Evolutionary conservation across 176 grass and related monocot genomes (phyloP).

Genomic region (Sorghum bicolor): DNA sequence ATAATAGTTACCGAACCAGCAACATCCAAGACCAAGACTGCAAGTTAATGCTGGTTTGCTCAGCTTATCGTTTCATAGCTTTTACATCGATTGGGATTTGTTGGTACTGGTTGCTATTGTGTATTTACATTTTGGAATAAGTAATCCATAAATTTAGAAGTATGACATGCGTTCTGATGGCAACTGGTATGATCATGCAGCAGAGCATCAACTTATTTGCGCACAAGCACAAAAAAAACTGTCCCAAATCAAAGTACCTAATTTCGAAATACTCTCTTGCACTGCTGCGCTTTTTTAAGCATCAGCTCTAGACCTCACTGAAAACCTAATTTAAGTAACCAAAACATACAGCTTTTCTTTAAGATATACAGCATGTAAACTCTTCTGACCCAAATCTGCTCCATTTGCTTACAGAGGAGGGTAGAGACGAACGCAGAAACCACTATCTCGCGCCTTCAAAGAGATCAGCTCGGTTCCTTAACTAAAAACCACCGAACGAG

Average conservation of each 20-base stretch:
- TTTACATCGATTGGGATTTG: too few relatives aligned
- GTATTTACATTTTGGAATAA: not conserved
- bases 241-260: conserved; percentile 5
- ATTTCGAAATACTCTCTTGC: conserved; percentile 11
- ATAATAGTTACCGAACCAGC: too few relatives aligned
- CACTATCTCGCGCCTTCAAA: conserved; percentile 36
- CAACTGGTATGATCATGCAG: not conserved
- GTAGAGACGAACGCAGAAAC: conserved; percentile 47
- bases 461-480: conserved; percentile 53
- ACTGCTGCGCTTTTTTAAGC: not conserved
- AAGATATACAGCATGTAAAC: conserved; percentile 51
- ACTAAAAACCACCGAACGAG: conserved; percentile 61
- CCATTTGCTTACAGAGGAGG: conserved; percentile 42
- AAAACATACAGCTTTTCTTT: conserved; percentile 35
- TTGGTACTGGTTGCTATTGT: not conserved
- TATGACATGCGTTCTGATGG: not conserved
- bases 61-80: too few relatives aligned
- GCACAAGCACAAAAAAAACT: conserved; percentile 20
- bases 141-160: not conserved
- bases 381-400: conserved; percentile 46
- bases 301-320: conserved; percentile 26
- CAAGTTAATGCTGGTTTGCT: not conserved
- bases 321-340: conserved; percentile 32
- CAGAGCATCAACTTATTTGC: conserved; percentile 28
- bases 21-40: too few relatives aligned